A percentile compares a stretch with the other conserved stretches of the same genome.
Evolutionary conservation across 108 stramenopile genomes (phyloP).

Genomic region (Discostella stelligeroides): DNA sequence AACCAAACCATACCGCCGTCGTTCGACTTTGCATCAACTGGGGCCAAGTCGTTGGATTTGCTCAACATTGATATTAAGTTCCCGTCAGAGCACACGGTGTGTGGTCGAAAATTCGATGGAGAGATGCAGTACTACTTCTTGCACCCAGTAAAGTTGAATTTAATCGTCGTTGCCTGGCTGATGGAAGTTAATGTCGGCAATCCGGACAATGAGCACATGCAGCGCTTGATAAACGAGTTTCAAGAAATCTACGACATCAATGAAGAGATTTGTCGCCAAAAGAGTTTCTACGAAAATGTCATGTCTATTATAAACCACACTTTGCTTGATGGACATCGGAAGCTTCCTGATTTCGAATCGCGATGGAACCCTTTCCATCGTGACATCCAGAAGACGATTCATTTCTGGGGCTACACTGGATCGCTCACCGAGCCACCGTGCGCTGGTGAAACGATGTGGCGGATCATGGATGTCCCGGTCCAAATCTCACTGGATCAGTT

Average conservation of each 20-base stretch:
- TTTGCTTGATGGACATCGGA: not conserved
- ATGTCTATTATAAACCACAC: not conserved
- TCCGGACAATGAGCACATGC: conserved; percentile 45
- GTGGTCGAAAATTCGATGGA: conserved; percentile 65
- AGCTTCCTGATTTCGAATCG: not conserved
- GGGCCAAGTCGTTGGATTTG: conserved; percentile 57
- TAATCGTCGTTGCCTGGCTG: conserved; percentile 24
- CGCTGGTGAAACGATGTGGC: conserved; percentile 68
- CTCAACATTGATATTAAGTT: conserved; percentile 82
- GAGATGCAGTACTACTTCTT: conserved; percentile 81
- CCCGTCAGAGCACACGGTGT: conserved; percentile 69
- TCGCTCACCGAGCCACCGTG: conserved; percentile 84
- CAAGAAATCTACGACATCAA: conserved; percentile 60
- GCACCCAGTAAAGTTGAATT: conserved; percentile 47
- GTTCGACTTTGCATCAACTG: conserved; percentile 63
- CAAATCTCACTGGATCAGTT: conserved; percentile 60
- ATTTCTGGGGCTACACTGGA: conserved; percentile 81
- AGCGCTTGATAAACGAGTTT: conserved; percentile 46
- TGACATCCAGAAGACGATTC: conserved; percentile 58
- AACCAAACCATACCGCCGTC: not conserved
- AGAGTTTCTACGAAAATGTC: not conserved
- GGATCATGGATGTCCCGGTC: conserved; percentile 70
- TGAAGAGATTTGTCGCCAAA: conserved; percentile 27
- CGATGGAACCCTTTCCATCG: conserved; percentile 69
- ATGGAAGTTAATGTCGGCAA: conserved; percentile 15